Percentiles rank a stretch among this genome's conserved stretches.
Evolutionary conservation across 2,329 filamentous ascomycete species (phyloP).

Genomic region (Fusarium dlaminii): DNA sequence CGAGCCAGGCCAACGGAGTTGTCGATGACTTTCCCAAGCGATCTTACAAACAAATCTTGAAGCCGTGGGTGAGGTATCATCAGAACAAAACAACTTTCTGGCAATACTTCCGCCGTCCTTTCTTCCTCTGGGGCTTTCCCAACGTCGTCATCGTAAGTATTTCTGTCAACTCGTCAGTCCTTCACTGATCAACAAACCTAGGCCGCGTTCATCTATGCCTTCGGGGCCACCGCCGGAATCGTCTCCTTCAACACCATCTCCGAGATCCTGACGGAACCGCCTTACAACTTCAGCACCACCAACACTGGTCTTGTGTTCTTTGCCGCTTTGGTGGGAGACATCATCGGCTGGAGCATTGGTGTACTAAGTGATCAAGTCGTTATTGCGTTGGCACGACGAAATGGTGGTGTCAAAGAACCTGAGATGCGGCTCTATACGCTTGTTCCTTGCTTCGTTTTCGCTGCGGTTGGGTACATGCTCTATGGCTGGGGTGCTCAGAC

Average conservation of each 20-base stretch:
- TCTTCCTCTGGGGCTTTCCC: background rate
- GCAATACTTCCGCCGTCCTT: background rate
- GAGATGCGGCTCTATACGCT: background rate
- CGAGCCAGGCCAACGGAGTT: rapidly evolving
- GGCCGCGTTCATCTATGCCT: background rate
- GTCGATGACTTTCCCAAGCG: background rate
- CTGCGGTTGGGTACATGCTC: background rate
- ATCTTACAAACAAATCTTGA: background rate
- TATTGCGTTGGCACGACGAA: background rate
- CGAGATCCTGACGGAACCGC: background rate
- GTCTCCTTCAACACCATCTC: background rate
- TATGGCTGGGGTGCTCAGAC: background rate
- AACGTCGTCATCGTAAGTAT: background rate
- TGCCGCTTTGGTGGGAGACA: background rate
- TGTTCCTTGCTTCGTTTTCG: background rate
- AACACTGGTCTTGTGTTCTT: rapidly evolving
- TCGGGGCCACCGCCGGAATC: background rate
- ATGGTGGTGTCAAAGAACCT: background rate
- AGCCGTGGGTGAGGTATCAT: background rate
- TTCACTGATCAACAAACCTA: background rate
- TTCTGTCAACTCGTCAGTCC: rapidly evolving
- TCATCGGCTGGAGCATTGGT: background rate
- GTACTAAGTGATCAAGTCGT: background rate
- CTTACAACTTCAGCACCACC: background rate
- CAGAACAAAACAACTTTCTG: background rate